Conservation (phyloP, 768 basidiomycete genomes). For the Phaffia australis region DNA sequence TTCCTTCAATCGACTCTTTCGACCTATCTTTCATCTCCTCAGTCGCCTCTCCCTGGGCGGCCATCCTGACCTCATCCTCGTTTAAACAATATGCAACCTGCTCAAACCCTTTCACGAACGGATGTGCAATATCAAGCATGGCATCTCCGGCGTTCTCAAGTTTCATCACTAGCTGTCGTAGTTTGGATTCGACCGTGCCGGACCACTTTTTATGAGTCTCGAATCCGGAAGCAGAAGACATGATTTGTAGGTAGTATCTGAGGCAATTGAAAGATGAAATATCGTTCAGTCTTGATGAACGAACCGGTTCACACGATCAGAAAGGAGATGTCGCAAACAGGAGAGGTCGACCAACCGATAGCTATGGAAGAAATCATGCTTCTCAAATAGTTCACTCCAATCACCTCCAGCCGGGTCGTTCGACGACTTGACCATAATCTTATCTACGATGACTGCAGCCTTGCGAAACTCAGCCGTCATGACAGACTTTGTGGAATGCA, state of each 20-base stretch:
- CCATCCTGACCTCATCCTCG: slow-evolving; percentile 76
- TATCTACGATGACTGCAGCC: slow-evolving; percentile 90
- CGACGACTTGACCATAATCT: slow-evolving; percentile 58
- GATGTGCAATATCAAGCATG: slow-evolving; percentile 71
- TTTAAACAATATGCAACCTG: slow-evolving; percentile 70
- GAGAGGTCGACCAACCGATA: slow-evolving; percentile 55
- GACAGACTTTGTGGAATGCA: slow-evolving; percentile 85
- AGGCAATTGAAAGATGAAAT: background rate
- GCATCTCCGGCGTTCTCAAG: slow-evolving; percentile 83
- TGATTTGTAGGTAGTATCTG: slow-evolving; percentile 27
- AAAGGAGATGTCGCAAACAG: background rate
- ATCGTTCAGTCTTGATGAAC: background rate
- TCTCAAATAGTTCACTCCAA: slow-evolving; percentile 89
- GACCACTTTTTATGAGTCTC: slow-evolving; percentile 44
- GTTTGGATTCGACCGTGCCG: slow-evolving; percentile 96
- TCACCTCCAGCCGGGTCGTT: slow-evolving; percentile 41
- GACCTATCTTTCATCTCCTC: slow-evolving; percentile 60
- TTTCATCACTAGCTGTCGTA: slow-evolving; percentile 95
- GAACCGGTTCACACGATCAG: background rate
- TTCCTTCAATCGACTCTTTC: slow-evolving; percentile 62
- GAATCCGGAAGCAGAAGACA: slow-evolving; percentile 22
- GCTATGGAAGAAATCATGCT: slow-evolving; percentile 94
- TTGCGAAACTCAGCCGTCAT: slow-evolving; percentile 86
- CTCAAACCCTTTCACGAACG: slow-evolving; percentile 88
- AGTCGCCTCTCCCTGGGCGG: slow-evolving; percentile 77